These are phyloP conservation scores for Boletus patriciae DNA, from an alignment of 768 basidiomycete species.

Conservation along the genomic window DNA sequence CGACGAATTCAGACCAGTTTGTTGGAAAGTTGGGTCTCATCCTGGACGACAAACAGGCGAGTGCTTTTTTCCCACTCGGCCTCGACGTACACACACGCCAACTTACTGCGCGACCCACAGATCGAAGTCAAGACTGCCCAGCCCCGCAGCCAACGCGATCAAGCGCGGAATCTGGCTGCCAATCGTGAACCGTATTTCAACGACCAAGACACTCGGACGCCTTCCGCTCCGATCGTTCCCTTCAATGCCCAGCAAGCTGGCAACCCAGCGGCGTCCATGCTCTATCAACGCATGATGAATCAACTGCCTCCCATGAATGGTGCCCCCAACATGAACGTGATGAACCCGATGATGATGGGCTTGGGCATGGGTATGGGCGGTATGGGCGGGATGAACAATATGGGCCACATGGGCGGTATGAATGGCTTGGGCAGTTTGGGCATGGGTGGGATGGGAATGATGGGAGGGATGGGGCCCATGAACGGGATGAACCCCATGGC, in stretches of 20 bases:
- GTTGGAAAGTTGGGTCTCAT: conserved; percentile 66
- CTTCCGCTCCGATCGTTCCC: conserved; percentile 32
- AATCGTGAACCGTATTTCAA: conserved; percentile 34
- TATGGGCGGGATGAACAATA: conserved; percentile 36
- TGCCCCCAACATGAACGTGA: conserved; percentile 51
- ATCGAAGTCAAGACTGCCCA: conserved; percentile 85
- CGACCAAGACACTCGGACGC: conserved; percentile 38
- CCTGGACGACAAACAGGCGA: conserved; percentile 75
- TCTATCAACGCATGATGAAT: conserved; percentile 39
- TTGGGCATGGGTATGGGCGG: conserved; percentile 45
- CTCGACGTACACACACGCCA: background rate
- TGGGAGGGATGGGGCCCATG: conserved; percentile 30
- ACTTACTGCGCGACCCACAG: conserved; percentile 35
- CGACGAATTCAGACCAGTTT: conserved; percentile 59
- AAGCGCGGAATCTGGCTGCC: conserved; percentile 38
- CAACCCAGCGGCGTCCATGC: conserved; percentile 35
- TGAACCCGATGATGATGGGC: conserved; percentile 48
- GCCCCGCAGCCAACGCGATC: conserved; percentile 63
- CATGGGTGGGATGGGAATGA: conserved; percentile 40
- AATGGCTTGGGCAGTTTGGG: conserved; percentile 21
- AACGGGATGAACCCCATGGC: conserved; percentile 34
- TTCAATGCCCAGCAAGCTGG: conserved; percentile 37
- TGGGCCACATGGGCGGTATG: conserved; percentile 25
- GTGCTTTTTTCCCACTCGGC: conserved; percentile 14
- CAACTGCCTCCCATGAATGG: conserved; percentile 46